phyloP scores from a whole-genome alignment of 23 red algal species.

The Cyanidiococcus yangmingshanensis region DNA sequence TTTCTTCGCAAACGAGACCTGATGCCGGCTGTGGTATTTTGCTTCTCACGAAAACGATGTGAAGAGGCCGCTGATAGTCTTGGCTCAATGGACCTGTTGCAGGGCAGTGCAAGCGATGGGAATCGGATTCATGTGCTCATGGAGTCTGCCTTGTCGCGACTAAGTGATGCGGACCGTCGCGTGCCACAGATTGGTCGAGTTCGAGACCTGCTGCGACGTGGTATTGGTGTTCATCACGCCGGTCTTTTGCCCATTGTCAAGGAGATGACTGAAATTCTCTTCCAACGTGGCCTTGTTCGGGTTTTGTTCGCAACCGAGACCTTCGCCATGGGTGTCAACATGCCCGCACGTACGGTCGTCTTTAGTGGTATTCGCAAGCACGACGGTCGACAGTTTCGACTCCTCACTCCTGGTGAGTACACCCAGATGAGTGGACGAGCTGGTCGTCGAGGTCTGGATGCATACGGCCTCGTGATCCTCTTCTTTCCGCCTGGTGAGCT shows the following conservation, averaged over 20 bases:
- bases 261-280: constrained; percentile 86
- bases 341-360: constrained; percentile 85
- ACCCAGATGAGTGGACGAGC: constrained; percentile 96
- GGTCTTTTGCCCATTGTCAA: constrained; percentile 59
- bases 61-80: constrained; percentile 69
- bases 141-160: constrained; percentile 18
- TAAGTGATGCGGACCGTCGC: constrained; percentile 15
- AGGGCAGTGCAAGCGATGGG: neutral
- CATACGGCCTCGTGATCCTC: constrained; percentile 19
- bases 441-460: constrained; percentile 88
- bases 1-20: constrained; percentile 61
- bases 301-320: constrained; percentile 96
- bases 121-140: constrained; percentile 30
- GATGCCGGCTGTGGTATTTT: constrained; percentile 75
- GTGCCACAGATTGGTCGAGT: constrained; percentile 39
- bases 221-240: constrained; percentile 76
- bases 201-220: constrained; percentile 70
- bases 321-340: constrained; percentile 98
- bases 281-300: constrained; percentile 59
- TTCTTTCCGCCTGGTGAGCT: constrained; percentile 46
- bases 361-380: constrained; percentile 73
- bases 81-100: constrained; percentile 36
- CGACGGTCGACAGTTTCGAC: constrained; percentile 53
- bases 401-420: constrained; percentile 76
- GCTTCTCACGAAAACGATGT: constrained; percentile 75